A percentile compares a stretch with the other conserved stretches of the same genome.
Evolutionary conservation across 2,329 filamentous ascomycete genomes (phyloP).

Genomic region (Aspergillus udagawae): DNA sequence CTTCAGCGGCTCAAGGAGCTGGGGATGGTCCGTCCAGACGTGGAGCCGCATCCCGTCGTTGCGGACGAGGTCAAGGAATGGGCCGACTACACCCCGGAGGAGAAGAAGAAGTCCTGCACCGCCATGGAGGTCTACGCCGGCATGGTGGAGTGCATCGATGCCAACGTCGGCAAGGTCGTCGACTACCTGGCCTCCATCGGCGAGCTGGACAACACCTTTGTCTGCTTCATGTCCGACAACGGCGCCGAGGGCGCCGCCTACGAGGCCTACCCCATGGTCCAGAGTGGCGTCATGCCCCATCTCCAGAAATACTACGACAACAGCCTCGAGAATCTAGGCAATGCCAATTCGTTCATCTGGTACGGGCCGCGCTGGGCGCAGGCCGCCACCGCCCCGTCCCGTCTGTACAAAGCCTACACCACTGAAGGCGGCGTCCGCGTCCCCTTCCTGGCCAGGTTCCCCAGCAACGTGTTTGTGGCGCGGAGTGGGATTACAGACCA

Average conservation of each 20-base stretch:
- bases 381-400: conserved; percentile 49
- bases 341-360: conserved; percentile 57
- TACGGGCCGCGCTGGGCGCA: conserved; percentile 57
- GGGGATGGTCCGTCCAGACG: conserved; percentile 51
- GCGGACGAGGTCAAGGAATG: conserved; percentile 44
- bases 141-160: conserved; percentile 62
- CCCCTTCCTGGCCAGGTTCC: conserved; percentile 48
- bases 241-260: conserved; percentile 59
- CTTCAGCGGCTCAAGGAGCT: conserved; percentile 55
- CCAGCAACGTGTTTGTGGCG: conserved; percentile 20
- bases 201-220: conserved; percentile 61
- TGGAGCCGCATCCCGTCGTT: conserved; percentile 33
- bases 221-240: conserved; percentile 62
- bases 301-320: conserved; percentile 58
- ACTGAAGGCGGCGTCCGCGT: conserved; percentile 52
- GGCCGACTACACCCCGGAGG: conserved; percentile 33
- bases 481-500: conserved; percentile 44
- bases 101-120: conserved; percentile 41
- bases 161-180: conserved; percentile 57
- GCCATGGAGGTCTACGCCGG: conserved; percentile 62
- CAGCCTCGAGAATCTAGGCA: conserved; percentile 55
- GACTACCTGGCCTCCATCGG: conserved; percentile 53
- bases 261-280: conserved; percentile 56
- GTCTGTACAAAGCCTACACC: conserved; percentile 48
- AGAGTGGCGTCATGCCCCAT: conserved; percentile 51